Percentiles rank a stretch among this genome's conserved stretches.
These are phyloP conservation scores for Daldinia sp. DNA, from an alignment of 2,329 filamentous ascomycete genomes.

Conservation along the genomic window DNA sequence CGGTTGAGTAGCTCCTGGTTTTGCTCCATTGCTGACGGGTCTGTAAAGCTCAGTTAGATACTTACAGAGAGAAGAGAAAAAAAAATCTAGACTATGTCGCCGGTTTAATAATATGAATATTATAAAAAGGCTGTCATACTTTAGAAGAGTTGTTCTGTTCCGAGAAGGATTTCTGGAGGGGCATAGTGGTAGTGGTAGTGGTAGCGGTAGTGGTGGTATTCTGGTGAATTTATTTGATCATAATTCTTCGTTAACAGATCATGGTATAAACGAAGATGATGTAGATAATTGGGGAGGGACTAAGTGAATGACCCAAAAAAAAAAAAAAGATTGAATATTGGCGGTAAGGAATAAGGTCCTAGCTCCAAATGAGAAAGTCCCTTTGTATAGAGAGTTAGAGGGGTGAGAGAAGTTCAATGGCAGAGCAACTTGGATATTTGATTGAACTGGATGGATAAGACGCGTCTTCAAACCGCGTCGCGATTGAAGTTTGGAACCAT, in stretches of 20 bases:
- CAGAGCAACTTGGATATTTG: constrained; percentile 19
- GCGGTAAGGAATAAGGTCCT: not conserved
- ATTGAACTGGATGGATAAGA: constrained; percentile 24
- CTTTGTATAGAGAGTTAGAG: constrained; percentile 7
- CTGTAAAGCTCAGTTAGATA: constrained; percentile 34
- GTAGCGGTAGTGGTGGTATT: constrained; percentile 33
- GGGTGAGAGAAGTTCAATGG: constrained; percentile 22
- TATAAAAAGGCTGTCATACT: constrained; percentile 40
- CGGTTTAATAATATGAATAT: not conserved
- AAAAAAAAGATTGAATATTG: not conserved
- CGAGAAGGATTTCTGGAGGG: constrained; percentile 57
- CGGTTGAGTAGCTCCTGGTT: constrained; percentile 64
- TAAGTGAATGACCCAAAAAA: not conserved
- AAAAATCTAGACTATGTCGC: not conserved
- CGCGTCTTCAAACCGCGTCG: constrained; percentile 26
- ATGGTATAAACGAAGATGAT: not conserved
- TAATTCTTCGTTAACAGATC: constrained; percentile 28
- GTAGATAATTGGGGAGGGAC: not conserved
- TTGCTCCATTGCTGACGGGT: constrained; percentile 63
- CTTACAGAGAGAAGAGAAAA: not conserved
- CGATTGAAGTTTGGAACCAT: not conserved
- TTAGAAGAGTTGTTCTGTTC: constrained; percentile 54
- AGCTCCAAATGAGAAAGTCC: not conserved
- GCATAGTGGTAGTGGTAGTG: constrained; percentile 50
- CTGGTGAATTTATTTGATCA: constrained; percentile 38